Base-by-base conservation (phyloP, 2,329 filamentous ascomycete genomes). In the Penicillium sp. region DNA sequence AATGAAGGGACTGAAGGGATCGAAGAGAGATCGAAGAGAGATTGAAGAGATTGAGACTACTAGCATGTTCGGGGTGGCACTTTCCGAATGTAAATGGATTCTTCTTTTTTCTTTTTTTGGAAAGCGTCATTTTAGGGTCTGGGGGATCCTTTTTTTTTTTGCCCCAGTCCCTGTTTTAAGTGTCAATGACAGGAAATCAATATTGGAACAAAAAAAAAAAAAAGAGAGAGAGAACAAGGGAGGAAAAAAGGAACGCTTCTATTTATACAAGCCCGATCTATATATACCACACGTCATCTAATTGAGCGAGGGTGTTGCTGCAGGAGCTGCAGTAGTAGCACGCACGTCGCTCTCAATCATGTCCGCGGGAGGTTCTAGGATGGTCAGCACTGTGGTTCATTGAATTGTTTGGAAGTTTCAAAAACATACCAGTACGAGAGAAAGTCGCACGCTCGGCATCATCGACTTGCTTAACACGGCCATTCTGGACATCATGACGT, bases 401-500 rank as follows among this genome's bases (percentile, higher is more conserved):
- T 15, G 39, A 8, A n/a, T n/a, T 47, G 21, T 25, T 12, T 19
- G 12, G 31, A 17, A 17, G 29, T 55, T 45, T 57, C 25, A 31
- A 25, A 70, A 33, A 15, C 74, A 68, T 65, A 79, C 77, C 78
- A 65, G 72, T 70, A 62, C 77, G 72, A 17, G 76, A 72, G 54
- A 75, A 77, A 43, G 72, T 62, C 60, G 75, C 77, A 49, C 73
- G 68, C 63, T 78, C 73, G 31, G 70, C 65, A 41, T 75, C 73
- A 55, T 75, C 74, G 33, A 77, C 71, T 39, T 79, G 77, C 35
- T 77, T 77, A 6, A 81, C 78, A 55, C 76, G 76, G 3, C 85
- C 85, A 49, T 69, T 78, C 75, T 86, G 83, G 7, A 88, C 84
- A 21, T 88, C 83, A 65, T 80, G 78, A 58, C 85, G 76, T 3